Conservation (phyloP, 148 eudicot genomes). For the Pouteria glomerata region DNA sequence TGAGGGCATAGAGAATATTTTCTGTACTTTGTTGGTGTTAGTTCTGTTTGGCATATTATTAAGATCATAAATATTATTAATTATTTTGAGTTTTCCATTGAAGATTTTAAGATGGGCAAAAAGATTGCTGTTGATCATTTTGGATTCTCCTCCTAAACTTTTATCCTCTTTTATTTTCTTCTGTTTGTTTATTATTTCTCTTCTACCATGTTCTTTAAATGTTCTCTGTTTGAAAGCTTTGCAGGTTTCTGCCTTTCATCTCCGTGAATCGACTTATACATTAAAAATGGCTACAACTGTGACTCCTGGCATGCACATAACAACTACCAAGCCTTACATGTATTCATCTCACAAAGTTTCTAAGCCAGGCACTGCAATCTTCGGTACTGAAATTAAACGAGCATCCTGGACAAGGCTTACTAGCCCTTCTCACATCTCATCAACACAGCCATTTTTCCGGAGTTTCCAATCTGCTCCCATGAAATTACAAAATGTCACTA, state of each 20-base stretch:
- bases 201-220: neutral
- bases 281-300: constrained; percentile 60
- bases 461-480: constrained; percentile 21
- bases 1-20: neutral
- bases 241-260: constrained; percentile 17
- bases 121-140: neutral
- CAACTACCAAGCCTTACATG: constrained; percentile 34
- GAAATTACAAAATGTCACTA: constrained; percentile 35
- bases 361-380: constrained; percentile 39
- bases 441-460: constrained; percentile 31
- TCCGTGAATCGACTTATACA: constrained; percentile 3
- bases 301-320: constrained; percentile 49
- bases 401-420: constrained; percentile 47
- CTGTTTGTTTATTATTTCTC: neutral
- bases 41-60: neutral
- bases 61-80: no score
- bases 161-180: neutral
- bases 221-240: neutral
- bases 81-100: no score
- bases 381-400: constrained; percentile 31
- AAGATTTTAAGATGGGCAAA: neutral
- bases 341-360: constrained; percentile 33
- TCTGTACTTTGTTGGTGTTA: neutral
- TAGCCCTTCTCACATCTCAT: constrained; percentile 48
- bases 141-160: neutral